phyloP scores from a whole-genome alignment of 768 basidiomycete species.

The Tulasnella sp. region DNA sequence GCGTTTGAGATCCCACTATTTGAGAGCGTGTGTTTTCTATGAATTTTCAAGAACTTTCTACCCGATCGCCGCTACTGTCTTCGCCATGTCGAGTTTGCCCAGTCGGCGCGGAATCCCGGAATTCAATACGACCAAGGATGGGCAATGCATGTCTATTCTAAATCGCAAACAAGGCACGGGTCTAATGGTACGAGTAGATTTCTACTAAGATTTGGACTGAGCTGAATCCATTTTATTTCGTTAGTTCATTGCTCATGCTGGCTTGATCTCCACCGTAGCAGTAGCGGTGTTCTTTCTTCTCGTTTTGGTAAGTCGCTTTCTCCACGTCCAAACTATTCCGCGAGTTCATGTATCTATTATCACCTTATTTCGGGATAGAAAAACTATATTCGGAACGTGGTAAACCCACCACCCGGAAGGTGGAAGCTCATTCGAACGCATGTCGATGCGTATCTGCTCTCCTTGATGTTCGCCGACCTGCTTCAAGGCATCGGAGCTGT shows the following conservation, averaged over 20 bases:
- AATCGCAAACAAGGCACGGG: conserved; percentile 16
- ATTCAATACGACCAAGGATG: neutral
- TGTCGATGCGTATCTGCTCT: conserved; percentile 22
- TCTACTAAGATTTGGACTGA: neutral
- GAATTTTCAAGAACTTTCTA: neutral
- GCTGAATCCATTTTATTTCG: neutral
- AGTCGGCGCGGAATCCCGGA: neutral
- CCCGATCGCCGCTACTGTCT: neutral
- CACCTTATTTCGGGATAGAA: neutral
- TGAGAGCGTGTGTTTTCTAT: neutral
- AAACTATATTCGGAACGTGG: conserved; percentile 24
- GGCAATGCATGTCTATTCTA: conserved; percentile 11
- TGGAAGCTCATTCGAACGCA: conserved; percentile 28
- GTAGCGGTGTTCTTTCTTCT: conserved; percentile 9
- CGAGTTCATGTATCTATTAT: too few relatives aligned
- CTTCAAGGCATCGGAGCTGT: conserved; percentile 17
- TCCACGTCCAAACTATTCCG: neutral
- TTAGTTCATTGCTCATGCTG: conserved; percentile 25
- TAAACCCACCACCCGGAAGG: conserved; percentile 17
- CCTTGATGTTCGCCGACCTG: conserved; percentile 19
- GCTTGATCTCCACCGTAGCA: conserved; percentile 22
- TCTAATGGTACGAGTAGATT: neutral
- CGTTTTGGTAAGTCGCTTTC: neutral
- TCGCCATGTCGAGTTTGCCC: neutral
- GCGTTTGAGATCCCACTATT: neutral